These are phyloP conservation scores for Cryptococcus jaspeensis DNA, from an alignment of 1,284 basidiomycete genomes.

Conservation along the genomic window DNA sequence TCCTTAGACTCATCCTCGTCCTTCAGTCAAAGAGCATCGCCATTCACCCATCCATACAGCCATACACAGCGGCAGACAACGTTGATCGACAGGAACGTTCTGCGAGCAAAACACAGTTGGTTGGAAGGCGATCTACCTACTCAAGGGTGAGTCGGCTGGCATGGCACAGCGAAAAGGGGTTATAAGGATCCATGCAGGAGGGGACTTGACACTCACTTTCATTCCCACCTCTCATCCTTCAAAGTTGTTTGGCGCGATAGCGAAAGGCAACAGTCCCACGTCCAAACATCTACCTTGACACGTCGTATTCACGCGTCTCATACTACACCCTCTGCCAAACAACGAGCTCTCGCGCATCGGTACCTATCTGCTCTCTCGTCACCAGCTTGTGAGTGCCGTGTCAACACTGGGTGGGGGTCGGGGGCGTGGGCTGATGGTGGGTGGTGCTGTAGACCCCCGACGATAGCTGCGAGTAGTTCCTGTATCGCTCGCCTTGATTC, in stretches of 20 bases:
- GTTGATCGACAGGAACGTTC: neutral
- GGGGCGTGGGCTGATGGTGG: no score
- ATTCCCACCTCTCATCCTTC: neutral
- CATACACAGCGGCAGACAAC: neutral
- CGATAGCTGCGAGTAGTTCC: neutral
- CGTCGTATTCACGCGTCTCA: no score
- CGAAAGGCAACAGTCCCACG: neutral
- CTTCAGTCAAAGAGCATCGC: neutral
- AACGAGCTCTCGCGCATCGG: no score
- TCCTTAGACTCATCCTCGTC: neutral
- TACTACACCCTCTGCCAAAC: no score
- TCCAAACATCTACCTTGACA: no score
- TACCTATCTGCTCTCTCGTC: no score
- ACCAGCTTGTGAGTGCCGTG: no score
- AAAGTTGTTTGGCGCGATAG: neutral
- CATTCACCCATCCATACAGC: neutral
- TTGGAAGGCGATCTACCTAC: neutral
- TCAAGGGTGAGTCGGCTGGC: neutral
- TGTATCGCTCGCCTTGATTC: neutral
- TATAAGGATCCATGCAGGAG: no score
- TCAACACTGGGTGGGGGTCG: no score
- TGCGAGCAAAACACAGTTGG: neutral
- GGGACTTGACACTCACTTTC: neutral
- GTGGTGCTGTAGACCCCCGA: neutral
- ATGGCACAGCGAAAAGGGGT: neutral